Evolutionary conservation across 768 basidiomycete genomes (phyloP).

Genomic region (Lactifluus pinguis): DNA sequence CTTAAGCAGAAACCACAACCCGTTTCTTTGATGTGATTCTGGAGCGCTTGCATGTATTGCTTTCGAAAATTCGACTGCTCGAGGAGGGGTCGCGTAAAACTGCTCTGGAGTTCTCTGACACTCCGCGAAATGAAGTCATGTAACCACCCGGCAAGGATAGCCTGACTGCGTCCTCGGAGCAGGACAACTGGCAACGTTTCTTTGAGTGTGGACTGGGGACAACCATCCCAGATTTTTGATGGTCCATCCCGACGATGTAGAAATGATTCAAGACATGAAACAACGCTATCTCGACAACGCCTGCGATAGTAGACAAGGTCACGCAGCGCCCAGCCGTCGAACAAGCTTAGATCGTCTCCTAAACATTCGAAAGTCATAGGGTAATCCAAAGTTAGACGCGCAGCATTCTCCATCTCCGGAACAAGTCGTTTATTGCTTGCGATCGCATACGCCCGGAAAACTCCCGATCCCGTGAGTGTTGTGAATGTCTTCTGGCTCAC

Average conservation of each 20-base stretch:
- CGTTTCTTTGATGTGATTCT: neutral
- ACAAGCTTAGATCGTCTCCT: neutral
- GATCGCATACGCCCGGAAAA: constrained; percentile 15
- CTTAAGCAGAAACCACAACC: neutral
- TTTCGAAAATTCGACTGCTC: neutral
- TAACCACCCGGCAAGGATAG: neutral
- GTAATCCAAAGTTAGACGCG: neutral
- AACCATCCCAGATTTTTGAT: constrained; percentile 1
- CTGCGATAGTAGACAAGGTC: constrained; percentile 1
- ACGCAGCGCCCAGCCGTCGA: neutral
- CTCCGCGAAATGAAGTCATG: neutral
- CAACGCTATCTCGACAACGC: neutral
- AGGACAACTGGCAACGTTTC: neutral
- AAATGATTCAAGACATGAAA: neutral
- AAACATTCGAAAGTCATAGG: constrained; percentile 3
- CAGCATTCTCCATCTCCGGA: neutral
- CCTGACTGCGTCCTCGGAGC: neutral
- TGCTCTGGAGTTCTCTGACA: neutral
- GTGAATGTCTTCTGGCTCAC: neutral
- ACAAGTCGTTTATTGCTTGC: constrained; percentile 1
- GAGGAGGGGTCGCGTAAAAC: neutral
- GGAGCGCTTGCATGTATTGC: constrained; percentile 1
- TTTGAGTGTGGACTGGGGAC: neutral
- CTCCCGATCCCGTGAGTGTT: neutral
- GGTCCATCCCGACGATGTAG: neutral